Evolutionary conservation across 2,329 filamentous ascomycete species (phyloP), one percentile per base, ranked within the genome.

Genomic region (Penicillium sp.): DNA sequence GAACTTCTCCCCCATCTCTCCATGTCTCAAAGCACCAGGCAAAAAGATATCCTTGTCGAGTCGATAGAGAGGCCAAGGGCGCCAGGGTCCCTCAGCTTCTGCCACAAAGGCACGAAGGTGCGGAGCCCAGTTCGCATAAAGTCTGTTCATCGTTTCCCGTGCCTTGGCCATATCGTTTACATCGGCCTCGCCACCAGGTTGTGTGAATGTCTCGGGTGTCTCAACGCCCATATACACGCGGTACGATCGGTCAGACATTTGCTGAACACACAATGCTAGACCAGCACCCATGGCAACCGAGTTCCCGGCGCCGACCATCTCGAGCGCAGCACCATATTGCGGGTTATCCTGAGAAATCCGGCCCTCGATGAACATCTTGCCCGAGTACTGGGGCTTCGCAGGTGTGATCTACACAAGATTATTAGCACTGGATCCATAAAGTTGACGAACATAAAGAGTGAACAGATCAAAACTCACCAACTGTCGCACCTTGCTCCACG

Each of bases 401-500:
- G 69, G 54, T 4, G 72, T 76, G 55, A 78, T 58, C 67, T 74
- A 25, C 9, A 27, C 3, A 19, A 27, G 8, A 0, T 14, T n/a
- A 26, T 31, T n/a, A 63, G 46, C 27, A 29, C 39, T 42, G 9
- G 10, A 13, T 23, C 4, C n/a, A 8, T 39, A 3, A 19, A 29
- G 6, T n/a, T 39, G n/a, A 39, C 13, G 16, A 4, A 16, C 16
- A 16, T 35, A 14, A 3, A 35, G 3, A 3, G 8, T 11, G n/a
- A 39, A 39, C 7, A 7, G n/a, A 6, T 6, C 19, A 16, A 11
- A 25, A 25, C 65, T 49, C 65, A 74, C 69, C 61, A 74, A 43
- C 35, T 54, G 62, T 51, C 68, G 63, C 3, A 71, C 48, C 57
- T 75, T 80, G 8, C 76, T 79, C 76, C 77, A 80, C 1, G 77